Evolutionary conservation across 2,329 filamentous ascomycete genomes (phyloP).

Genomic region (Hymenoscyphus salicellus): DNA sequence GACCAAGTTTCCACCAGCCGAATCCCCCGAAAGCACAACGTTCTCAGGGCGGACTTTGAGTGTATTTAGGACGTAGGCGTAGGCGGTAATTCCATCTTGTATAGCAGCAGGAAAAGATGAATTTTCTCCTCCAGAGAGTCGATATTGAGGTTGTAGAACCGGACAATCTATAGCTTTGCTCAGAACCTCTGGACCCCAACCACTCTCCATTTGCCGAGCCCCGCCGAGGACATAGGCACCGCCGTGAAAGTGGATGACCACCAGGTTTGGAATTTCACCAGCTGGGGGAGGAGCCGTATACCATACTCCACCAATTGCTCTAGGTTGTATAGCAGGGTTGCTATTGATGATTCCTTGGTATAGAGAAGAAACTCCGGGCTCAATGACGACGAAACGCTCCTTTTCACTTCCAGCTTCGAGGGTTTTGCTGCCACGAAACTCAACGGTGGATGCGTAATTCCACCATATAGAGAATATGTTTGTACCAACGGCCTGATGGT

Average conservation of each 20-base stretch:
- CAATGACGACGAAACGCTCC: slow-evolving; percentile 1
- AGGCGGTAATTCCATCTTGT: slow-evolving; percentile 6
- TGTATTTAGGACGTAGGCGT: not conserved
- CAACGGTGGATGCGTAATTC: not conserved
- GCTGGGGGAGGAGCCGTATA: not conserved
- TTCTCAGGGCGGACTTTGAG: slow-evolving; percentile 1
- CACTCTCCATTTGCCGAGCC: not conserved
- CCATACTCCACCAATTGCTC: not conserved
- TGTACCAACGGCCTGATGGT: not conserved
- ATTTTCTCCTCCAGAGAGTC: not conserved
- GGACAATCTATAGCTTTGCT: not conserved
- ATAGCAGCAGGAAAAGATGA: slow-evolving; percentile 6
- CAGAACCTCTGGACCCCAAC: slow-evolving; percentile 8
- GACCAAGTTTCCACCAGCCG: slow-evolving; percentile 5
- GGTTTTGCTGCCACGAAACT: not conserved
- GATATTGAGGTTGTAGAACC: slow-evolving; percentile 7
- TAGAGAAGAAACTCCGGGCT: not conserved
- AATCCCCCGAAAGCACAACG: slow-evolving; percentile 4
- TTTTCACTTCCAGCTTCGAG: not conserved
- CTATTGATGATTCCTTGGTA: not conserved
- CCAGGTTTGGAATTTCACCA: not conserved
- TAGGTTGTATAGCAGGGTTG: not conserved
- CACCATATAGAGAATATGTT: slow-evolving; percentile 4
- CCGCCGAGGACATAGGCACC: slow-evolving; percentile 6
- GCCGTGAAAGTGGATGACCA: slow-evolving; percentile 3